Evolutionary conservation across 345 rosid species (phyloP).

Genomic region (Hypericum androsaemum): DNA sequence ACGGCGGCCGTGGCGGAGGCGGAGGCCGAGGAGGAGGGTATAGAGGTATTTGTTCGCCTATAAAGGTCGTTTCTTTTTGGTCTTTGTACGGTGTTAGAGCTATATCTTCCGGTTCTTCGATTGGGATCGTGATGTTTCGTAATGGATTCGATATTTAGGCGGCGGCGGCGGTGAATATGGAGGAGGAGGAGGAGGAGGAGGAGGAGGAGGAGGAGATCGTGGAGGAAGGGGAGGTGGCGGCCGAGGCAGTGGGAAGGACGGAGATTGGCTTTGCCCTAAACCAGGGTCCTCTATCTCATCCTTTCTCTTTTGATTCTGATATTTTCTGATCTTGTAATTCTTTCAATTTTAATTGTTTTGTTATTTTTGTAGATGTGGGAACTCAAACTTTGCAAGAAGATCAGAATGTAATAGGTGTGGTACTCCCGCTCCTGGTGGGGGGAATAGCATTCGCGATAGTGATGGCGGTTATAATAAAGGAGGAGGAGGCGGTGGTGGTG

Average conservation of each 20-base stretch:
- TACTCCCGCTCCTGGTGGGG: constrained; percentile 62
- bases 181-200: constrained; percentile 21
- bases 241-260: constrained; percentile 78
- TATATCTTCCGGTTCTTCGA: no score
- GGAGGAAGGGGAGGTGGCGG: constrained; percentile 25
- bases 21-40: no score
- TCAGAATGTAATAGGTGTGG: constrained; percentile 96
- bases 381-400: constrained; percentile 90
- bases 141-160: no score
- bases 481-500: constrained; percentile 28
- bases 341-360: no score
- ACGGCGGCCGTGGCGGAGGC: no score
- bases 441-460: constrained; percentile 19
- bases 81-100: no score
- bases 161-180: no score
- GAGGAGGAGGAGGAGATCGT: constrained; percentile 35
- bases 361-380: constrained; percentile 61
- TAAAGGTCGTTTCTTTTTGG: no score
- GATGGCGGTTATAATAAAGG: constrained; percentile 42
- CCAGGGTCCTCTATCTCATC: constrained; percentile 39
- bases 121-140: no score
- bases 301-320: background rate
- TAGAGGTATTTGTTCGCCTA: no score
- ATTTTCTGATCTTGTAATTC: no score
- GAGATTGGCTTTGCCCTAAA: constrained; percentile 93